These are phyloP conservation scores for Aspergillus nidulans DNA, from an alignment of 495 filamentous ascomycete species.

Conservation along the genomic window DNA sequence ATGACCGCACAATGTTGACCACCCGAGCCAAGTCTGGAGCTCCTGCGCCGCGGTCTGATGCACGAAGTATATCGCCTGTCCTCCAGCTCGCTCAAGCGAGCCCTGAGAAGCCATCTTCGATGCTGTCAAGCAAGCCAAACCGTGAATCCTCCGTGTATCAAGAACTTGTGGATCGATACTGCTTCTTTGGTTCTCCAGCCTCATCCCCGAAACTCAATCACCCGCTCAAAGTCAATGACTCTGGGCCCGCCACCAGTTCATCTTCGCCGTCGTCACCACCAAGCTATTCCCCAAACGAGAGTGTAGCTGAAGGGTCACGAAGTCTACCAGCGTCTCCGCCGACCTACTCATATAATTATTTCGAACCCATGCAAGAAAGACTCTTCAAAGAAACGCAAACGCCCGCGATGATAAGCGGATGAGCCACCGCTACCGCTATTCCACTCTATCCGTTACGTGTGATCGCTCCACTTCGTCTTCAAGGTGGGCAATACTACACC, in stretches of 20 bases:
- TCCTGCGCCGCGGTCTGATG: slow-evolving; percentile 1
- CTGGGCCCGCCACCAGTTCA: slow-evolving; percentile 16
- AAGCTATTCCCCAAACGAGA: slow-evolving; percentile 15
- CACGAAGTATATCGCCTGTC: slow-evolving; percentile 8
- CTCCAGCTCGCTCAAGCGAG: slow-evolving; percentile 8
- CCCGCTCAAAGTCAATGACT: slow-evolving; percentile 7
- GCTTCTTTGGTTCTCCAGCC: slow-evolving; percentile 33
- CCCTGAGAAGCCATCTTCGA: slow-evolving; percentile 40
- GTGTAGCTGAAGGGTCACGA: slow-evolving; percentile 18
- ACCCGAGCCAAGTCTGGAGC: slow-evolving; percentile 34
- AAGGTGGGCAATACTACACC: not conserved
- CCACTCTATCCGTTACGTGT: not conserved
- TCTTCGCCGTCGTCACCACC: slow-evolving; percentile 24
- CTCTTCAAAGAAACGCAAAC: slow-evolving; percentile 43
- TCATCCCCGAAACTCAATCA: slow-evolving; percentile 5
- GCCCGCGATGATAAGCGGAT: slow-evolving; percentile 46
- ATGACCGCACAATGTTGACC: slow-evolving; percentile 46
- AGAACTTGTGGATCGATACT: slow-evolving; percentile 95
- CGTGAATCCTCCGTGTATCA: slow-evolving; percentile 83
- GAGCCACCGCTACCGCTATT: slow-evolving; percentile 13
- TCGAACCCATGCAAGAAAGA: slow-evolving; percentile 33
- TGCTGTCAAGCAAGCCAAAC: slow-evolving; percentile 58
- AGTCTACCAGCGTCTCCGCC: slow-evolving; percentile 35
- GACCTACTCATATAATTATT: slow-evolving; percentile 37
- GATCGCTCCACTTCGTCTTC: not conserved